A percentile compares a stretch with the other conserved stretches of the same genome.
phyloP scores from a whole-genome alignment of 768 basidiomycete genomes.

The Hypholoma sublateritium region DNA sequence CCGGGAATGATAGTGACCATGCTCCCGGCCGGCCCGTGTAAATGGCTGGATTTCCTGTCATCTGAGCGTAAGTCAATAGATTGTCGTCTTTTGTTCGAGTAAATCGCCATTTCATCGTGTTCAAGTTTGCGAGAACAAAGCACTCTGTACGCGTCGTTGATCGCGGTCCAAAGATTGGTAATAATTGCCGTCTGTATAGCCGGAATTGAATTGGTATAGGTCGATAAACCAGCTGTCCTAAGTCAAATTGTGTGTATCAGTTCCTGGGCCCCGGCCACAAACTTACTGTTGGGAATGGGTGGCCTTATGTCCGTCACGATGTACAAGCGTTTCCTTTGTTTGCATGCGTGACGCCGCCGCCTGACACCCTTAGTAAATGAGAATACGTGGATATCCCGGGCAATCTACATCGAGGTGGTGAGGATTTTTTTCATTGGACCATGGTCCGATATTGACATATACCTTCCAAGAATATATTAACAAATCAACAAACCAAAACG shows the following conservation, averaged over 20 bases:
- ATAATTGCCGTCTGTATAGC: constrained; percentile 4
- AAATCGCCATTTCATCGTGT: too few species aligned
- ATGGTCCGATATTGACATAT: constrained; percentile 1
- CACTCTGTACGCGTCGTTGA: not conserved
- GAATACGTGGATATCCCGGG: not conserved
- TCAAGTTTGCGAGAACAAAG: too few species aligned
- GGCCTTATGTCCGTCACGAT: constrained; percentile 1
- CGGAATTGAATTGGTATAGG: not conserved
- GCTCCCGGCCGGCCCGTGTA: too few species aligned
- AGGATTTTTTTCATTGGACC: not conserved
- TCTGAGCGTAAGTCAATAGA: too few species aligned
- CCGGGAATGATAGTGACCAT: too few species aligned
- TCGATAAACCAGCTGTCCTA: constrained; percentile 1
- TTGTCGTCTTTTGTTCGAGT: too few species aligned
- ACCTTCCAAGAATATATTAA: not conserved
- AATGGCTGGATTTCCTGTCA: too few species aligned
- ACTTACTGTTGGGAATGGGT: too few species aligned
- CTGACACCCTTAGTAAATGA: constrained; percentile 2
- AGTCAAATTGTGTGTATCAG: constrained; percentile 5
- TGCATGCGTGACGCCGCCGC: not conserved
- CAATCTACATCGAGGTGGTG: not conserved
- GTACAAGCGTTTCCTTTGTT: too few species aligned
- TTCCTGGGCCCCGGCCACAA: not conserved
- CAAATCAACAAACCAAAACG: not conserved
- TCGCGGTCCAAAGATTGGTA: not conserved